phyloP scores from a whole-genome alignment of 23 red algal genomes.

The Gracilaria gracilis region DNA sequence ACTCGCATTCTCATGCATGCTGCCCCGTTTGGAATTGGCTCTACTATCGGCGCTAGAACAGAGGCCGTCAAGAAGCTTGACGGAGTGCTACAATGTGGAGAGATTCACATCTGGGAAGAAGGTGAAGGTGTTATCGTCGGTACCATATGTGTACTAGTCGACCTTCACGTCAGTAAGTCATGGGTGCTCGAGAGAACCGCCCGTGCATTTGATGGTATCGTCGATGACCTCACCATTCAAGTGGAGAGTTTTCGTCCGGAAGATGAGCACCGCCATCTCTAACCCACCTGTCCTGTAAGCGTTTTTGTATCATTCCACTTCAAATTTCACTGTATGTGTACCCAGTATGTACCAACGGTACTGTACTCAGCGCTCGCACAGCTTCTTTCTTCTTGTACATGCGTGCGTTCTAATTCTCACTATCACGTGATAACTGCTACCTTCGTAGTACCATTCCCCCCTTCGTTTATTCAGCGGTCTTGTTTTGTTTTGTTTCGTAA shows the following conservation, averaged over 20 bases:
- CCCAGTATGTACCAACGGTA: not conserved
- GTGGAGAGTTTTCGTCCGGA: conserved; percentile 58
- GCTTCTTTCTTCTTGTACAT: not conserved
- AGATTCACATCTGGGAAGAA: conserved; percentile 71
- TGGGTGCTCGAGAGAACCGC: conserved; percentile 35
- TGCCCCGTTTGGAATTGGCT: conserved; percentile 11
- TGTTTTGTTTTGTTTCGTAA: not conserved
- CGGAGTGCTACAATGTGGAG: conserved; percentile 43
- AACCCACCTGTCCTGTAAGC: not conserved
- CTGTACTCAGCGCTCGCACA: not conserved
- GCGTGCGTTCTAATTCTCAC: not conserved
- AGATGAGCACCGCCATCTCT: conserved; percentile 9
- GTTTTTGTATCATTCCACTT: not conserved
- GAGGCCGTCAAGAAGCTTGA: conserved; percentile 46
- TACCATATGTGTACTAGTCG: conserved; percentile 52
- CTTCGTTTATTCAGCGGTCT: not conserved
- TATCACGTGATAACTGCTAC: not conserved
- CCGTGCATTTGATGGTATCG: conserved; percentile 51
- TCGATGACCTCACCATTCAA: conserved; percentile 63
- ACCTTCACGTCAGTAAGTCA: conserved; percentile 21
- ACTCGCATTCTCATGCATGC: conserved; percentile 59
- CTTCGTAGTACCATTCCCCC: not conserved
- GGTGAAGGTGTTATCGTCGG: conserved; percentile 50
- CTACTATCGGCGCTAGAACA: conserved; percentile 17
- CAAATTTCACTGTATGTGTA: not conserved